A percentile compares a stretch with the other conserved stretches of the same genome.
These are phyloP conservation scores for Heterobasidion irregulare DNA, from an alignment of 1,284 basidiomycete species.

Conservation along the genomic window DNA sequence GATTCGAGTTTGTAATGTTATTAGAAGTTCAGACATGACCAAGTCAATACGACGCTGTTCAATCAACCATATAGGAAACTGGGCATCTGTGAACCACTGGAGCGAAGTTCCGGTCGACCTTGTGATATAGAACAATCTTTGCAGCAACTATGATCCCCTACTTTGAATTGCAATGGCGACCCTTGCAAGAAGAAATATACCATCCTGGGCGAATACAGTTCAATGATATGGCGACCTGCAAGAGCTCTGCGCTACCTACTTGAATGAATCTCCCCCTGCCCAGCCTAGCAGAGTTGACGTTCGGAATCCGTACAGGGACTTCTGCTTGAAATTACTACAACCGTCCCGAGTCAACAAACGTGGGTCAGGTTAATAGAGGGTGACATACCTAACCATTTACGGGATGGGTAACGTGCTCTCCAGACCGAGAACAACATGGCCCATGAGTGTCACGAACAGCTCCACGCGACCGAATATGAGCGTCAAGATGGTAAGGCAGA, in stretches of 20 bases:
- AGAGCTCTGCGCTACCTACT: conserved; percentile 36
- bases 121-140: too few species aligned
- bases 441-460: conserved; percentile 59
- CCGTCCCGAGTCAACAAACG: not conserved
- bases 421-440: conserved; percentile 71
- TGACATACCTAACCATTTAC: conserved; percentile 59
- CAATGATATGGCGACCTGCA: conserved; percentile 2
- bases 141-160: conserved; percentile 23
- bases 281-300: conserved; percentile 76
- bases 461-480: conserved; percentile 65
- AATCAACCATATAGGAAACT: too few species aligned
- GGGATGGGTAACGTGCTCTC: conserved; percentile 79
- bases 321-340: conserved; percentile 63
- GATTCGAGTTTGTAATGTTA: too few species aligned
- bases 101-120: too few species aligned
- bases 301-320: conserved; percentile 78
- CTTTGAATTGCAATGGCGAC: conserved; percentile 71
- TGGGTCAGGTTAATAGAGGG: conserved; percentile 10
- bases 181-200: conserved; percentile 68
- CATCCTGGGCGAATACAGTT: conserved; percentile 34
- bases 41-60: too few species aligned
- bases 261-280: conserved; percentile 77
- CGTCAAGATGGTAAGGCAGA: conserved; percentile 63
- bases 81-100: too few species aligned
- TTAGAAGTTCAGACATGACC: too few species aligned